phyloP scores from a whole-genome alignment of 2,329 filamentous ascomycete genomes.

The Fusarium torreyae region DNA sequence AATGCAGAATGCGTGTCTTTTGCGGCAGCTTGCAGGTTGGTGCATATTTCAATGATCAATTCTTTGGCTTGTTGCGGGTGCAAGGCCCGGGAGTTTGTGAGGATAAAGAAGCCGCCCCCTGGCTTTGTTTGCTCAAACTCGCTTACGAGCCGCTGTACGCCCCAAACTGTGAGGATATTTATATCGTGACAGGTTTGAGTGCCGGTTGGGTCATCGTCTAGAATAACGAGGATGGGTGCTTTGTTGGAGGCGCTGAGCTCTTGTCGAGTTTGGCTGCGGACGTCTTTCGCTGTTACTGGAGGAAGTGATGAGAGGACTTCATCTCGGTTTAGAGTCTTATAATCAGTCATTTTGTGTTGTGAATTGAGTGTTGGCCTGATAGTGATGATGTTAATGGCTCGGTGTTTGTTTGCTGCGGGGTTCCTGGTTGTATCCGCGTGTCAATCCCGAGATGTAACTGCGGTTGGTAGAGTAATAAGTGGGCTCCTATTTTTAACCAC shows the following conservation, averaged over 20 bases:
- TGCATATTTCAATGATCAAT: constrained; percentile 67
- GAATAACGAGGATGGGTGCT: constrained; percentile 55
- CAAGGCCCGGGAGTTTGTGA: constrained; percentile 71
- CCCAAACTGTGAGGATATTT: constrained; percentile 66
- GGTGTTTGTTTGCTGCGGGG: constrained; percentile 18
- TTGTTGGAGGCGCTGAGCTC: constrained; percentile 29
- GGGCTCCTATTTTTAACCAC: neutral
- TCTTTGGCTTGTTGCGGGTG: constrained; percentile 62
- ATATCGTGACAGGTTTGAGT: constrained; percentile 72
- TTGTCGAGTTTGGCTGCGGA: constrained; percentile 23
- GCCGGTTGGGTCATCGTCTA: constrained; percentile 71
- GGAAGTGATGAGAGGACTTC: constrained; percentile 30
- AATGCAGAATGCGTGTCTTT: constrained; percentile 57
- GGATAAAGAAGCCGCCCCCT: constrained; percentile 70
- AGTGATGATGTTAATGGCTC: constrained; percentile 6
- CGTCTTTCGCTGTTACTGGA: constrained; percentile 17
- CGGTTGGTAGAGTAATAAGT: neutral
- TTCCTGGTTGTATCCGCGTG: constrained; percentile 1
- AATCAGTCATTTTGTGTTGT: constrained; percentile 13
- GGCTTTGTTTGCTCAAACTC: constrained; percentile 59
- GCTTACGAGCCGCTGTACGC: constrained; percentile 58
- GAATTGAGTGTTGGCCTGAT: neutral
- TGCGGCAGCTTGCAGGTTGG: constrained; percentile 63
- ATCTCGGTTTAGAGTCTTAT: constrained; percentile 13
- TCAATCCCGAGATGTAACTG: constrained; percentile 26